Conservation (phyloP, 805 yeast genomes). For the Hanseniaspora jakobsenii region DNA sequence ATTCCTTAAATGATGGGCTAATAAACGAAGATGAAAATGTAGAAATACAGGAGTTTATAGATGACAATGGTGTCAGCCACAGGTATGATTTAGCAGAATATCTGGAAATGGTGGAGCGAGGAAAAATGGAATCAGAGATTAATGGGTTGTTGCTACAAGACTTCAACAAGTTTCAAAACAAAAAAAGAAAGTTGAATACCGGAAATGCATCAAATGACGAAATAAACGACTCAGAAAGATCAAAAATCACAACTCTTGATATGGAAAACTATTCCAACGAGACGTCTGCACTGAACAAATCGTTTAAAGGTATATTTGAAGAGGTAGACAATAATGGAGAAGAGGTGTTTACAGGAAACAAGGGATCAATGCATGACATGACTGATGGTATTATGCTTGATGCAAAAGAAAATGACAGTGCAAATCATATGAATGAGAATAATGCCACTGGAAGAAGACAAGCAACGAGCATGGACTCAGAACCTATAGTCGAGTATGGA, state of each 20-base stretch:
- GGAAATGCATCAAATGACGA: neutral
- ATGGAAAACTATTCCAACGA: neutral
- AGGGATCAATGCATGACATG: too few relatives aligned
- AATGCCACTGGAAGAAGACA: neutral
- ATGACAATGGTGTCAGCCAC: slow-evolving; percentile 9
- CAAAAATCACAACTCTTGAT: neutral
- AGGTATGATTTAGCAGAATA: slow-evolving; percentile 5
- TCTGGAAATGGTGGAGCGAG: neutral
- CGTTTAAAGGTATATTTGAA: slow-evolving; percentile 10
- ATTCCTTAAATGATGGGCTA: too few relatives aligned
- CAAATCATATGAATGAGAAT: too few relatives aligned
- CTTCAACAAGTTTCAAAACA: slow-evolving; percentile 8
- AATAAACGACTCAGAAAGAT: neutral
- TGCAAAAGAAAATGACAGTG: neutral
- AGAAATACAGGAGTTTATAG: slow-evolving; percentile 6
- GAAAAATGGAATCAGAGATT: neutral
- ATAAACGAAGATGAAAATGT: neutral
- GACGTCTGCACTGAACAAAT: neutral
- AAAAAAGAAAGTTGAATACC: slow-evolving; percentile 1
- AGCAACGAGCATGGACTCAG: slow-evolving; percentile 8
- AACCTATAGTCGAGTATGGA: slow-evolving; percentile 8
- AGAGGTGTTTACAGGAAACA: neutral
- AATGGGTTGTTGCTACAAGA: slow-evolving; percentile 3
- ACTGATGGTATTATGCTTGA: too few relatives aligned
- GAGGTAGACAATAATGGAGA: slow-evolving; percentile 3